Evolutionary conservation across 148 eudicot species (phyloP).

Genomic region (Bassia scoparia): DNA sequence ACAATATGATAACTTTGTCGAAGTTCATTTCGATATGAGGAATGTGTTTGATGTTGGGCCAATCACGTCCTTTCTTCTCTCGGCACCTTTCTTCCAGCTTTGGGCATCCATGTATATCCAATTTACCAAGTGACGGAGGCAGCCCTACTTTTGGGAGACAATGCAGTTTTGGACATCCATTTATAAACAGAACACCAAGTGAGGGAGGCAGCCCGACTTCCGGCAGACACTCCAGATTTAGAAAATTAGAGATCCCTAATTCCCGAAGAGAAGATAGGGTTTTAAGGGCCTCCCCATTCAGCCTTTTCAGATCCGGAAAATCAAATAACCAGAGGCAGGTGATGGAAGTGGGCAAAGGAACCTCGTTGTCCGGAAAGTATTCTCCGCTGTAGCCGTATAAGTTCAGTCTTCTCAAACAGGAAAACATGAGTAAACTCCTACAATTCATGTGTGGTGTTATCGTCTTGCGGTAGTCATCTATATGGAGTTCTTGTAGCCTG

Average conservation of each 20-base stretch:
- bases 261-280: neutral
- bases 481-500: neutral
- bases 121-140: neutral
- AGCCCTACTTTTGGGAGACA: no score
- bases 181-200: no score
- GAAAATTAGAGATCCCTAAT: neutral
- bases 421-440: no score
- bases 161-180: no score
- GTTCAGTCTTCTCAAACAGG: no score
- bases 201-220: no score
- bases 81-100: neutral
- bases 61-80: neutral
- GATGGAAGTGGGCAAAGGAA: no score
- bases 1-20: no score
- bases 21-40: neutral
- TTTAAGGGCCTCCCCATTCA: neutral
- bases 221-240: neutral
- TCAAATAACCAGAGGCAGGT: no score
- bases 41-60: neutral
- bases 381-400: no score
- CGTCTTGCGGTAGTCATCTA: neutral
- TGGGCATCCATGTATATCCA: neutral
- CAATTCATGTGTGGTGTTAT: neutral
- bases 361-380: no score
- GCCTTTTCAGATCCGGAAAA: no score